These are phyloP conservation scores for Murraya koenigii DNA, from an alignment of 345 rosid species.

Conservation along the genomic window DNA sequence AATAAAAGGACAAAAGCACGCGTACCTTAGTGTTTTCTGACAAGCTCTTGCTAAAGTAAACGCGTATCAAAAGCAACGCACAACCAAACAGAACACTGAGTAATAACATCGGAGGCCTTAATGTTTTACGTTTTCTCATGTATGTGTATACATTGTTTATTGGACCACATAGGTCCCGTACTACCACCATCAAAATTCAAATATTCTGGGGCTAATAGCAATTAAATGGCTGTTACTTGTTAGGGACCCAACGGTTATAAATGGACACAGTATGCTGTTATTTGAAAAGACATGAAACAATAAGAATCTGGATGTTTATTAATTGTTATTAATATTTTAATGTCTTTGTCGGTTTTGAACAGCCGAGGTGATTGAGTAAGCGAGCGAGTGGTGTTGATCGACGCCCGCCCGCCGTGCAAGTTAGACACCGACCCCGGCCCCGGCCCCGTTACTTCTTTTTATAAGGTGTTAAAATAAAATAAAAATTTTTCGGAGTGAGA, in stretches of 20 bases:
- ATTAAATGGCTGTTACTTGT: too few species aligned
- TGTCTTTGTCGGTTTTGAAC: slow-evolving; percentile 5
- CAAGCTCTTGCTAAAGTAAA: slow-evolving; percentile 12
- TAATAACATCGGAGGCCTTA: neutral
- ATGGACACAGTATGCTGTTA: too few species aligned
- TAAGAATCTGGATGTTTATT: too few species aligned
- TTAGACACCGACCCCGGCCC: slow-evolving; percentile 12
- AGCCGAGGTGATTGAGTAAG: neutral
- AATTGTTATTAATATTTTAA: neutral
- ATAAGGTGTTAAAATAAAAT: neutral
- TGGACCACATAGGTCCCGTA: too few species aligned
- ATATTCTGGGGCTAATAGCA: too few species aligned
- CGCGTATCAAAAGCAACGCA: neutral
- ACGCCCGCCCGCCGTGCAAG: slow-evolving; percentile 13
- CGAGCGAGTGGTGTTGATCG: neutral
- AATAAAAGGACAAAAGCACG: slow-evolving; percentile 26
- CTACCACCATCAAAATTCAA: too few species aligned
- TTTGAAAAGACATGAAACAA: too few species aligned
- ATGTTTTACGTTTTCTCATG: too few species aligned
- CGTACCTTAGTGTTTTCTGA: slow-evolving; percentile 26
- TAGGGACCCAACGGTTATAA: too few species aligned
- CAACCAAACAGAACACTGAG: neutral
- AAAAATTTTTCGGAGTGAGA: neutral
- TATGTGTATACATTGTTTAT: too few species aligned
- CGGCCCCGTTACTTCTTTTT: too few species aligned